Evolutionary conservation across 2,329 filamentous ascomycete genomes (phyloP), one percentile per base, ranked within the genome.

Genomic region (Dichotomopilus funicola): DNA sequence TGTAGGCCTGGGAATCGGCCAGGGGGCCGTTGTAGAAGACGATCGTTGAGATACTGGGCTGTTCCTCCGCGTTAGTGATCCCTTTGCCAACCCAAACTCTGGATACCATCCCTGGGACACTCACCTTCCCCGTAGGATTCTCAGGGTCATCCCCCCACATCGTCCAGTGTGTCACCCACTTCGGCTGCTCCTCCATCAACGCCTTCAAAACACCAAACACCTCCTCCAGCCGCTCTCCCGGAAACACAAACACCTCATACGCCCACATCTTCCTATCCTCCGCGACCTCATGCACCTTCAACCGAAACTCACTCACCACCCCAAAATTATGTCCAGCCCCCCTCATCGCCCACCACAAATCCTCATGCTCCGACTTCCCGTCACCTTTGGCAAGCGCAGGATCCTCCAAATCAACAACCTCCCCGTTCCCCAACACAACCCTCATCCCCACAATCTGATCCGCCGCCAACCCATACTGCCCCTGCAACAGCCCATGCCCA

Each of bases 301-400:
- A 69, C 1, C 68, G 72, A 12, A 73, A 64, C 4, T 72, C 72
- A 2, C 75, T 79, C 11, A 82, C 75, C 50, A 83, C 74, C 41
- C 80, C 80, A 55, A 83, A 82, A 65, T 82, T 83, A 56, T 81
- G 77, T 0, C 79, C 80, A 1, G 79, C 80, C 5, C 80, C 80
- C 49, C 72, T 71, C 59, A 83, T 71, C 0, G 71, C 80, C 80
- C 79, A 84, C 63, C 72, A 83, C 6, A 83, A 71, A 43, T 81
- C 78, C 0, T 71, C 67, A 11, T 71, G 70, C 65, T 33, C 61
- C 6, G 19, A 2, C 19, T 27, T 27, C 19, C 19, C 19, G 2
- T 27, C 19, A 27, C 19, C 19, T 27, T 27, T 27, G 19, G 19
- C 19, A 27, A 27, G 19, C 19, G 19, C 19, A 27, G 45, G 75